phyloP scores from a whole-genome alignment of 805 yeast species.

The Pichia manshurica region DNA sequence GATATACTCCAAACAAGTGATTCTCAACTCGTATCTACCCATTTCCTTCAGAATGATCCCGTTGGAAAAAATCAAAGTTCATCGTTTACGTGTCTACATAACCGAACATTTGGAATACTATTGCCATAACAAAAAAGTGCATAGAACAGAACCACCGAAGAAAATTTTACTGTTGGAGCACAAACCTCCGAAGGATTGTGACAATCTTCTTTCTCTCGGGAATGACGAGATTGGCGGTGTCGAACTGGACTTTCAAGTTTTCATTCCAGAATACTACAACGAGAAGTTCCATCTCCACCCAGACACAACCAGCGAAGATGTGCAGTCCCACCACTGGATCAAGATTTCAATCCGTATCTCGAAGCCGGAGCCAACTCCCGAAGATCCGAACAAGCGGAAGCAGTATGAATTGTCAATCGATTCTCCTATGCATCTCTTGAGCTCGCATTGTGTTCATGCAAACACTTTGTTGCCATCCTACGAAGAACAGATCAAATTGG shows the following conservation, averaged over 20 bases:
- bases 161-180: slow-evolving; percentile 79
- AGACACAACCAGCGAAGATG: slow-evolving; percentile 72
- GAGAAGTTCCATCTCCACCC: slow-evolving; percentile 65
- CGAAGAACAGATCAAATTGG: slow-evolving; percentile 27
- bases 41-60: slow-evolving; percentile 81
- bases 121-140: slow-evolving; percentile 80
- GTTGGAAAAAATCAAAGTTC: slow-evolving; percentile 78
- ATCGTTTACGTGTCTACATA: slow-evolving; percentile 76
- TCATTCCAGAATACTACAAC: slow-evolving; percentile 64
- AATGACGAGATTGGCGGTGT: slow-evolving; percentile 56
- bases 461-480: slow-evolving; percentile 75
- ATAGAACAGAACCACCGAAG: slow-evolving; percentile 83
- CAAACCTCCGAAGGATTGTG: slow-evolving; percentile 49
- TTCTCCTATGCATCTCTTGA: slow-evolving; percentile 82
- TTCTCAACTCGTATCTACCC: slow-evolving; percentile 79
- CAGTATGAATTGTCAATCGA: slow-evolving; percentile 94
- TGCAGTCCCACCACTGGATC: slow-evolving; percentile 93
- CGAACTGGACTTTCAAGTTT: slow-evolving; percentile 83
- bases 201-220: slow-evolving; percentile 41
- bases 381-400: slow-evolving; percentile 53
- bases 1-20: slow-evolving; percentile 82
- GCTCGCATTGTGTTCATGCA: slow-evolving; percentile 73
- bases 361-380: slow-evolving; percentile 47
- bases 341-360: slow-evolving; percentile 82
- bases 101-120: slow-evolving; percentile 90